Percentiles rank a stretch among this genome's conserved stretches.
phyloP scores from a whole-genome alignment of 2,329 filamentous ascomycete genomes.

The Microdochium nivale region DNA sequence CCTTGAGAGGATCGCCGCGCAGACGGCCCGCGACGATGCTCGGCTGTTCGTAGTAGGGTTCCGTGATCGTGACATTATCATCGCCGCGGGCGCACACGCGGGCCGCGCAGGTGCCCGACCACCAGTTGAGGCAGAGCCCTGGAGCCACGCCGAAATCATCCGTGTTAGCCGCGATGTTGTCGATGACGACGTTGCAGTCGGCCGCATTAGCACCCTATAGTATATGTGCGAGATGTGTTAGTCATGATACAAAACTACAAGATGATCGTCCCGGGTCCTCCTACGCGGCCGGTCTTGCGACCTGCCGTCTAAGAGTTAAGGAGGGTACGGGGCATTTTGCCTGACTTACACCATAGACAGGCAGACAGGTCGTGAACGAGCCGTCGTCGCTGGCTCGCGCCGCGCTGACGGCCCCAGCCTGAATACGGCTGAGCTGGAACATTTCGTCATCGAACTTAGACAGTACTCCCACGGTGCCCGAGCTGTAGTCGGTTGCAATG shows the following conservation, averaged over 20 bases:
- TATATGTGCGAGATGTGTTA: not conserved
- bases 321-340: no score
- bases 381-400: not conserved
- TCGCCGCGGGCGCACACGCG: not conserved
- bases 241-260: no score
- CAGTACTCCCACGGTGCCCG: not conserved
- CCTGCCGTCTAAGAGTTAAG: no score
- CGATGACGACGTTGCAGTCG: not conserved
- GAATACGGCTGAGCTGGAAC: not conserved
- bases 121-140: not conserved
- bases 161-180: not conserved
- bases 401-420: not conserved
- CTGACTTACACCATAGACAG: not conserved
- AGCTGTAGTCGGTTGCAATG: not conserved
- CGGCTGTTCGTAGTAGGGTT: not conserved
- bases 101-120: constrained; percentile 1
- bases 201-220: not conserved
- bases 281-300: no score
- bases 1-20: not conserved
- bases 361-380: not conserved
- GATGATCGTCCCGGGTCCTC: no score
- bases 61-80: not conserved
- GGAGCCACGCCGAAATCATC: not conserved
- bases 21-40: not conserved
- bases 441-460: not conserved